Evolutionary conservation across 441 rosid genomes (phyloP), one percentile per base, ranked within the genome.

Genomic region (Codiaeum variegatum): DNA sequence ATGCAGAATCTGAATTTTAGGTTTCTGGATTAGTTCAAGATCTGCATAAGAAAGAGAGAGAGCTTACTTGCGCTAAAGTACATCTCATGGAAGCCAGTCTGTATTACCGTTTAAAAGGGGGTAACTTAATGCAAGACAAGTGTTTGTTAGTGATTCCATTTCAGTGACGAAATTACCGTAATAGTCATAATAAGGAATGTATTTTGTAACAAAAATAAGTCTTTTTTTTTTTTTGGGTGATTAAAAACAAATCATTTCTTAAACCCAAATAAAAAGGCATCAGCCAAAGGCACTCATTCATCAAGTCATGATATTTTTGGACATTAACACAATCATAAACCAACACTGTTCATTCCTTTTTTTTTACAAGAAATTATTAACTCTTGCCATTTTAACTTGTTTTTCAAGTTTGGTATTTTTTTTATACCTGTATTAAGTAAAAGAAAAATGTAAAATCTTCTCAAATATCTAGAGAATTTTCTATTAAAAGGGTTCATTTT

Each of bases 21-120:
- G 77, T 62, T 66, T 28, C 46, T 63, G 61, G 61, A 32, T 64
- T 31, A 76, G 73, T 60, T 70, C 77, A 75, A 83, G 85, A 84
- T 73, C 83, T 69, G 84, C 77, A 70, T 18, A 58, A 61, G 42
- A 70, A 58, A 66, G 67, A 74, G 47, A 70, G 44, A 10, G 31
- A 65, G 70, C 63, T 62, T 51, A 54, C 21, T 56, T 54, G 52
- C 61, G 78, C 58, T 36, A 46, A 23, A 78, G 77, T 8, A 40
- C 36, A 18, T 54, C 56, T 52, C 21, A 52, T 52, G 3, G 3
- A 52, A 52, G 52, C 52, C 55, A 15, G 55, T 18, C 55, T 49
- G 55, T 49, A 52, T n/a, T n/a, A 1, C n/a, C 56, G 11, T n/a
- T 52, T 5, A 8, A 51, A 51, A 19, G 3, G 24, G 23, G n/a